Conservation (phyloP, 805 yeast genomes). For the Monosporozyma yasuniensis region DNA sequence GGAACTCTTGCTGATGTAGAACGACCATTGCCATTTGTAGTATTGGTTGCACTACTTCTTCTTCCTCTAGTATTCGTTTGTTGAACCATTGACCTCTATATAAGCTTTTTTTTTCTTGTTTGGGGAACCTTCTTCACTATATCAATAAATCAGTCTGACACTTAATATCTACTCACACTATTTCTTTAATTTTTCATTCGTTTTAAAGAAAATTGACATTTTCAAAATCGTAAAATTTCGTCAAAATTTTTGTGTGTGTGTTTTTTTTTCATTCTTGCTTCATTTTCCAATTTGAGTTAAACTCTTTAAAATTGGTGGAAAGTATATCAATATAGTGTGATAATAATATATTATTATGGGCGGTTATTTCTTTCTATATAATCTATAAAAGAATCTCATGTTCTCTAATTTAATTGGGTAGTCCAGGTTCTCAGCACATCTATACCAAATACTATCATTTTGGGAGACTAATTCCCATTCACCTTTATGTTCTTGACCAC, state of each 20-base stretch:
- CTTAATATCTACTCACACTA: no score
- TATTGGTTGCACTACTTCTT: background rate
- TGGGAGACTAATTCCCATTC: conserved; percentile 58
- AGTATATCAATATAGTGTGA: no score
- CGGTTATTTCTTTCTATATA: conserved; percentile 52
- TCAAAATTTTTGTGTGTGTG: background rate
- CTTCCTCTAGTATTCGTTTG: background rate
- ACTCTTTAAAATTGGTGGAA: no score
- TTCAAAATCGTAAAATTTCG: no score
- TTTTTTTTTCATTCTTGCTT: background rate
- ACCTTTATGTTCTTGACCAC: conserved; percentile 37
- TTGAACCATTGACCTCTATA: background rate
- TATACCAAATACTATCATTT: conserved; percentile 76
- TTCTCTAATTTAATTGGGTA: conserved; percentile 71
- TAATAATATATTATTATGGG: no score
- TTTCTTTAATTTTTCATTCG: background rate
- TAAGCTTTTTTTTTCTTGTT: background rate
- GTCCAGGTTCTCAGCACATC: conserved; percentile 43
- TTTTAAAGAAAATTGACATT: background rate
- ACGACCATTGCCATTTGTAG: no score
- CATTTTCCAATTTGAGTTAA: no score
- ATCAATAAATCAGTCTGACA: no score
- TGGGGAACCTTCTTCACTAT: background rate
- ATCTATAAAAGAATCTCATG: conserved; percentile 76
- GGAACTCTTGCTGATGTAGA: background rate